phyloP scores from a whole-genome alignment of 1,284 basidiomycete genomes.

The Fomitopsis palustris region DNA sequence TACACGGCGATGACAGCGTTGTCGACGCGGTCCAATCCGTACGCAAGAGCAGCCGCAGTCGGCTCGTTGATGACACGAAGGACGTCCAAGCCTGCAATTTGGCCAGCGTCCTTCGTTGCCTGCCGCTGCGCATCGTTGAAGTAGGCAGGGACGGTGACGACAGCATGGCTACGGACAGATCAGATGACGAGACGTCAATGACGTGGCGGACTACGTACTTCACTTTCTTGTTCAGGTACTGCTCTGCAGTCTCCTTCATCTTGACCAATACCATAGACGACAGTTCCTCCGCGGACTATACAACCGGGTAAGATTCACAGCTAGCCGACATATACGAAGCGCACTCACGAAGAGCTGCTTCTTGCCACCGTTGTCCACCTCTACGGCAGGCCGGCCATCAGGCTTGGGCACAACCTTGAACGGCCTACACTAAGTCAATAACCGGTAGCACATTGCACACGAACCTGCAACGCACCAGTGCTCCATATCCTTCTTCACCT shows the following conservation, averaged over 20 bases:
- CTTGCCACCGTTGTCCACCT: conserved; percentile 79
- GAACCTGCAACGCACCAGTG: conserved; percentile 65
- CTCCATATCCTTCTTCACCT: conserved; percentile 88
- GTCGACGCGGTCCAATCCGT: conserved; percentile 86
- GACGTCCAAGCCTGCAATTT: conserved; percentile 95
- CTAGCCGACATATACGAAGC: neutral
- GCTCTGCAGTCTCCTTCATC: conserved; percentile 95
- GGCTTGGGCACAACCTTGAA: conserved; percentile 77
- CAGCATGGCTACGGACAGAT: conserved; percentile 53
- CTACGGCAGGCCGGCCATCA: conserved; percentile 71
- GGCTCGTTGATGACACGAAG: conserved; percentile 99
- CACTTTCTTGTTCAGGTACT: conserved; percentile 90
- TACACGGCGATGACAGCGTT: conserved; percentile 94
- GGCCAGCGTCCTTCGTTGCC: conserved; percentile 97
- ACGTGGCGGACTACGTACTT: conserved; percentile 59
- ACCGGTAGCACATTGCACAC: no score
- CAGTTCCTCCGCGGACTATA: conserved; percentile 74
- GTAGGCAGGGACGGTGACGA: conserved; percentile 96
- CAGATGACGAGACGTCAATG: neutral
- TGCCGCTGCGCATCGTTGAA: conserved; percentile 99
- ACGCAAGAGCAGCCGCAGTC: conserved; percentile 95
- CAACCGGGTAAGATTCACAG: neutral
- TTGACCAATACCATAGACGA: conserved; percentile 88
- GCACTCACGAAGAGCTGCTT: conserved; percentile 60
- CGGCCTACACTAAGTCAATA: conserved; percentile 44